Conservation (phyloP, 2,329 filamentous ascomycete species). For the Cladosporium sp. region DNA sequence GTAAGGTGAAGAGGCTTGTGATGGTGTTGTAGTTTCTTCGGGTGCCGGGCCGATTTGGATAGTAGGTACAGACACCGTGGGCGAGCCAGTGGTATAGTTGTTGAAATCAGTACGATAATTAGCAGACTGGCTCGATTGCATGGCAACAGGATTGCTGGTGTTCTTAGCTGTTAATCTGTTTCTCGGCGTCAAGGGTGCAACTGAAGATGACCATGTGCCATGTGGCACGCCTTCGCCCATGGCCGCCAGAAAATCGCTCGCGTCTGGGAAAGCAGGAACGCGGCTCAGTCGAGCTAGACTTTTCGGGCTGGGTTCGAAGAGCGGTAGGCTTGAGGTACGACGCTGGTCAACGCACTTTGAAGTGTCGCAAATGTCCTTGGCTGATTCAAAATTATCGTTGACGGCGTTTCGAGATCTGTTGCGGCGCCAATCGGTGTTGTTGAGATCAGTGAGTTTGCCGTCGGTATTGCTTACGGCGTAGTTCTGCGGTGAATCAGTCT, state of each 20-base stretch:
- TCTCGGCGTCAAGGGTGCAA: neutral
- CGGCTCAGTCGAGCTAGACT: slow-evolving; percentile 11
- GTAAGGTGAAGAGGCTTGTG: neutral
- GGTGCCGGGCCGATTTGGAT: neutral
- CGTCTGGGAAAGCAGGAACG: neutral
- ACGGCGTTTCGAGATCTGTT: neutral
- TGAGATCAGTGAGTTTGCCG: neutral
- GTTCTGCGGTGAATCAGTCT: neutral
- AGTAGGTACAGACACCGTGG: neutral
- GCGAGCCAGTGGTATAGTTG: neutral
- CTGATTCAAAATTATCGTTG: neutral
- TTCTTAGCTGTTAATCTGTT: slow-evolving; percentile 3
- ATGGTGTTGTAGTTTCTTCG: neutral
- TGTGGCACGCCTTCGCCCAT: neutral
- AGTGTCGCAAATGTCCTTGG: neutral
- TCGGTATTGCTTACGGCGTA: neutral
- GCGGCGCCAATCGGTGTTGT: neutral
- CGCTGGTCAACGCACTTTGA: neutral
- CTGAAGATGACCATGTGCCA: neutral
- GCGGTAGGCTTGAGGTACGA: neutral
- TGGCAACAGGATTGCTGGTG: neutral
- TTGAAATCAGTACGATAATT: neutral
- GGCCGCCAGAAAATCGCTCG: slow-evolving; percentile 11
- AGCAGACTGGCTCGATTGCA: neutral
- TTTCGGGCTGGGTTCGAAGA: neutral